Base-by-base conservation (phyloP, 106 monocot genomes). In the Agapanthus africanus region DNA sequence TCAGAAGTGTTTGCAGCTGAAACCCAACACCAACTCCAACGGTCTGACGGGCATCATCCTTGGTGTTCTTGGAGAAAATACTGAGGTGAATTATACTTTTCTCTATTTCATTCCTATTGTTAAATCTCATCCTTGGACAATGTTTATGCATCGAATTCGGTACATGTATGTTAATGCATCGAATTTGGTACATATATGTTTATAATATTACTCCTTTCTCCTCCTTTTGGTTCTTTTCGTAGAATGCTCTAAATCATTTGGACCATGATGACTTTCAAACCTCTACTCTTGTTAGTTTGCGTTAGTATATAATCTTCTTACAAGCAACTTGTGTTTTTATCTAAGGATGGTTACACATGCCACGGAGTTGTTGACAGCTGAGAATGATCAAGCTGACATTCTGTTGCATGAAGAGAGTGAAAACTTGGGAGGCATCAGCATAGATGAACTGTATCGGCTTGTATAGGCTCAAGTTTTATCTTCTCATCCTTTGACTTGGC, bases 401-500 rank as follows among this genome's bases (percentile, higher is more conserved):
- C 39, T 95, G 69, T 71, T 97, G 39, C 79, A 81, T 71, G 95
- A 91, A 74, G 91, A 92, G 74, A 74, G 84, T 49, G 86, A 91
- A 66, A 88, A 87, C 49, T 84, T 97, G 52, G 95, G 95, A 38
- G 86, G 86, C 67, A 80, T 91, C 66, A 91, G 88, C 76, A 84
- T 97, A 38, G 77, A 82, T 68, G 95, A 97, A 73, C 85, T 97
- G 59, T 80, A 97, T 37, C 81, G 91, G 16, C 80, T 91, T 70
- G 66, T 89, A 7, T 97, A 97, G 81, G 86, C 88, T 67, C 95
- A 97, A 87, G 80, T 91, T 62, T 81, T 97, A 61, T 80, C 86
- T 60, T 97, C 91, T 74, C 88, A 97, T 87, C 67, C 84, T 73
- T 64, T 85, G 78, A 97, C 95, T 40, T 92, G 88, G 86, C 95